Evolutionary conservation across 352 stramenopile species (phyloP).

Genomic region (Phytophthora tentaculata): DNA sequence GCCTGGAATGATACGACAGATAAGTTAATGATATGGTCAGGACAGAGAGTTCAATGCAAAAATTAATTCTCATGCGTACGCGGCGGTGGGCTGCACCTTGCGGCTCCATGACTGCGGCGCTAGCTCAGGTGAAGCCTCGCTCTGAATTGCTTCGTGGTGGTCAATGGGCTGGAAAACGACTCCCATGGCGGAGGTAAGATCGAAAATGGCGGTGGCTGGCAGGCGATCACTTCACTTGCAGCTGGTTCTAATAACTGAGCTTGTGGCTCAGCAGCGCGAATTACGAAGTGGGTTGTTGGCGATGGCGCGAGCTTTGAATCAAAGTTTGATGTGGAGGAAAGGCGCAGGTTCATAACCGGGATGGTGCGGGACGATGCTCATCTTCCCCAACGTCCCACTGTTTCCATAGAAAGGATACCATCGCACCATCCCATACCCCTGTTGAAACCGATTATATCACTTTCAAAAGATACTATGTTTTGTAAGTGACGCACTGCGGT

Average conservation of each 20-base stretch:
- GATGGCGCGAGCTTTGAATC: constrained; percentile 9
- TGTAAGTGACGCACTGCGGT: not conserved
- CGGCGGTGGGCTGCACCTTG: constrained; percentile 25
- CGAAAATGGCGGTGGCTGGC: constrained; percentile 5
- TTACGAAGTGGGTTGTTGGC: constrained; percentile 11
- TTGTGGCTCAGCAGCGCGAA: constrained; percentile 18
- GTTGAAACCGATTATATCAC: not conserved
- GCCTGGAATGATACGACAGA: constrained; percentile 15
- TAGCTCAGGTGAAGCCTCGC: constrained; percentile 18
- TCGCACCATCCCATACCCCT: constrained; percentile 4
- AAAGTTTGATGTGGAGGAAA: constrained; percentile 1
- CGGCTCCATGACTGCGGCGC: constrained; percentile 37
- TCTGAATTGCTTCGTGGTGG: constrained; percentile 23
- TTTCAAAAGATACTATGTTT: not conserved
- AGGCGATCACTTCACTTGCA: constrained; percentile 12
- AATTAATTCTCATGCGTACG: constrained; percentile 25
- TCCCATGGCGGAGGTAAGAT: constrained; percentile 23
- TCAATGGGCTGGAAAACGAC: constrained; percentile 33
- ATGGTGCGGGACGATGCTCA: constrained; percentile 14
- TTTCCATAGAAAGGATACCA: constrained; percentile 32
- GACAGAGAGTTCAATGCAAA: constrained; percentile 7
- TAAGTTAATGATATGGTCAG: constrained; percentile 16
- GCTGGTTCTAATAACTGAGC: constrained; percentile 15
- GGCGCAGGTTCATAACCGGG: constrained; percentile 9
- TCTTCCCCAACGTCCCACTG: constrained; percentile 18